Evolutionary conservation across 352 stramenopile genomes (phyloP).

Genomic region (Phytopythium oedochilum): DNA sequence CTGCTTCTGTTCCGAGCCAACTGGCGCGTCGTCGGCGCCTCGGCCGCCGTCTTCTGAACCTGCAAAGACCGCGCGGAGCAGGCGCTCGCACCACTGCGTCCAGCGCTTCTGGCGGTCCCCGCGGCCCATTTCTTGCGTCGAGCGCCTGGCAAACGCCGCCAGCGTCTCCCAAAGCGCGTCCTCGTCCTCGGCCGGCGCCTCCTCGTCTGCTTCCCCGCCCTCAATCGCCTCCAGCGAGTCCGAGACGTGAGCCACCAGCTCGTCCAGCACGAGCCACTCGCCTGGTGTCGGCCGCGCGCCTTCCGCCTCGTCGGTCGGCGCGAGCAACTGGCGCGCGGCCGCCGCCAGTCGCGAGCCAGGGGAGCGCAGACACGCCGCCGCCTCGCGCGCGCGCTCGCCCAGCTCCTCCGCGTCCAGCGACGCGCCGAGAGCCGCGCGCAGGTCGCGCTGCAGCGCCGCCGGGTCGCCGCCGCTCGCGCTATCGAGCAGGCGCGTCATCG

Average conservation of each 20-base stretch:
- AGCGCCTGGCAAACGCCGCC: not conserved
- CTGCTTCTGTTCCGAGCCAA: not conserved
- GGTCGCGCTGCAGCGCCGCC: not conserved
- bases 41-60: not conserved
- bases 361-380: not conserved
- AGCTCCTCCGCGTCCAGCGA: not conserved
- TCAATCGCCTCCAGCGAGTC: not conserved
- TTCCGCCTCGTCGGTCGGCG: not conserved
- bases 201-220: not conserved
- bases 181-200: not conserved
- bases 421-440: not conserved
- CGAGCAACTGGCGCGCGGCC: not conserved
- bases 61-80: slow-evolving; percentile 4
- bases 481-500: not conserved
- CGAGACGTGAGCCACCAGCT: not conserved
- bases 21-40: not conserved
- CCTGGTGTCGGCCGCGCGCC: not conserved
- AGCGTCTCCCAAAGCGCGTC: slow-evolving; percentile 1
- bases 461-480: not conserved
- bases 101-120: not conserved
- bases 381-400: not conserved
- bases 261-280: slow-evolving; percentile 1
- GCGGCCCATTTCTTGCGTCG: slow-evolving; percentile 1
- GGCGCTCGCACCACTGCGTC: slow-evolving; percentile 7
- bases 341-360: not conserved